Evolutionary conservation across 192 early-diverging fungal genomes (phyloP).

Genomic region (Phycomyces blakesleeanus): DNA sequence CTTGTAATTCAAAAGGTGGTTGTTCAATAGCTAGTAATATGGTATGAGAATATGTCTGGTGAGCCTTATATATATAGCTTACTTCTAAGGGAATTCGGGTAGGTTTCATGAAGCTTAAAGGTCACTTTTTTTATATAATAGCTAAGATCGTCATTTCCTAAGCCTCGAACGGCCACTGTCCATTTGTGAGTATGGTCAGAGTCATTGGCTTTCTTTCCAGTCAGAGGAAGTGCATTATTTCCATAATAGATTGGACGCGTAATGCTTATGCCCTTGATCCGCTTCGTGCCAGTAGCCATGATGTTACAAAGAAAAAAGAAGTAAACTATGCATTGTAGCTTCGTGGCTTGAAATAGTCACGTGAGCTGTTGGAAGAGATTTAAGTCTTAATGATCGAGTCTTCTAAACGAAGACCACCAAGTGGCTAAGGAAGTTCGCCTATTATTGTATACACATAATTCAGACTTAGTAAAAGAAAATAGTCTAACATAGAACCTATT

Average conservation of each 20-base stretch:
- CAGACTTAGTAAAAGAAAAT: too few relatives aligned
- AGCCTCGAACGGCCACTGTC: slow-evolving; percentile 84
- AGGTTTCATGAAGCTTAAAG: slow-evolving; percentile 96
- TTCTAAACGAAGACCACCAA: too few relatives aligned
- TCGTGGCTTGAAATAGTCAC: too few relatives aligned
- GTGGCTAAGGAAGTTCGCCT: too few relatives aligned
- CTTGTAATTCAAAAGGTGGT: slow-evolving; percentile 87
- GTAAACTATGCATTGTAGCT: too few relatives aligned
- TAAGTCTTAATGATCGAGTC: too few relatives aligned
- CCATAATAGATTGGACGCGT: slow-evolving; percentile 86
- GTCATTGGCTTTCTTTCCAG: slow-evolving; percentile 59
- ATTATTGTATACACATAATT: too few relatives aligned
- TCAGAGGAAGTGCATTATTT: slow-evolving; percentile 71
- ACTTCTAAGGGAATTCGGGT: slow-evolving; percentile 69
- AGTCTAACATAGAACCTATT: too few relatives aligned
- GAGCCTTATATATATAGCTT: slow-evolving; percentile 9
- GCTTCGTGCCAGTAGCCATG: slow-evolving; percentile 26
- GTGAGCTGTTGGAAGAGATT: too few relatives aligned
- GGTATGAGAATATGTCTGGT: neutral
- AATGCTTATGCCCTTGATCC: slow-evolving; percentile 58
- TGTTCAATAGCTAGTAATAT: slow-evolving; percentile 60
- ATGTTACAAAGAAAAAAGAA: too few relatives aligned
- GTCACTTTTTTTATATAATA: slow-evolving; percentile 84
- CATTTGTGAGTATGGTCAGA: slow-evolving; percentile 94
- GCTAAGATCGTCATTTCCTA: slow-evolving; percentile 84